Conservation (phyloP, 2,329 filamentous ascomycete genomes). For the Colletotrichum lini region DNA sequence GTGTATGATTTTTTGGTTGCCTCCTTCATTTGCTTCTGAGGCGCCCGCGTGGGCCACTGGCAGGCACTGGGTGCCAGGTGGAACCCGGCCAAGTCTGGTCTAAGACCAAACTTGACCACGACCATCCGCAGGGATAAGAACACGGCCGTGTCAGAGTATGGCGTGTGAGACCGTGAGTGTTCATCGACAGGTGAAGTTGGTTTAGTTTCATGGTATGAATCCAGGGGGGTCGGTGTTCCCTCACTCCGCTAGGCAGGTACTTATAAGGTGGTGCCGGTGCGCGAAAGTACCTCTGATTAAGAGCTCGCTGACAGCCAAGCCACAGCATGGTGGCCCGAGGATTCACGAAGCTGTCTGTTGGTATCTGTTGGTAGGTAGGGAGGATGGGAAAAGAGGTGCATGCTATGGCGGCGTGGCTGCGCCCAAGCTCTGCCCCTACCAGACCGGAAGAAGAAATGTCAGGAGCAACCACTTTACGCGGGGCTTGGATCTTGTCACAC, state of each 20-base stretch:
- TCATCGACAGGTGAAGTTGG: constrained; percentile 5
- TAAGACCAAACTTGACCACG: constrained; percentile 22
- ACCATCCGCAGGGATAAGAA: constrained; percentile 38
- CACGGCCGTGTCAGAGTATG: constrained; percentile 21
- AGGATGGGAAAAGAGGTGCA: not conserved
- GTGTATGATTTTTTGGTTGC: constrained; percentile 19
- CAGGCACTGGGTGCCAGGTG: constrained; percentile 23
- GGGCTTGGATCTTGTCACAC: constrained; percentile 3
- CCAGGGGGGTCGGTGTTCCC: constrained; percentile 17
- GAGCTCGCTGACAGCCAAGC: constrained; percentile 20
- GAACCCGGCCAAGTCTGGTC: constrained; percentile 11
- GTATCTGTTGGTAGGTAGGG: not conserved
- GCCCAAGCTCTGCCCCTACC: constrained; percentile 35
- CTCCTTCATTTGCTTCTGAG: constrained; percentile 5
- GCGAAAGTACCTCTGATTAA: constrained; percentile 17
- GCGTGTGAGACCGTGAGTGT: not conserved
- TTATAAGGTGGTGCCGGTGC: not conserved
- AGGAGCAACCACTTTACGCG: constrained; percentile 41
- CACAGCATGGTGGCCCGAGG: constrained; percentile 10
- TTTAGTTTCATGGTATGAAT: constrained; percentile 6
- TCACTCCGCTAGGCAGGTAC: constrained; percentile 17
- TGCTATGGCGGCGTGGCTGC: constrained; percentile 28
- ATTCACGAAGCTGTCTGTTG: constrained; percentile 33
- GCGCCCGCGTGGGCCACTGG: constrained; percentile 19
- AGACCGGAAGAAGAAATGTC: constrained; percentile 38